Percentiles rank a stretch among this genome's conserved stretches.
These are phyloP conservation scores for Pseudozyma pruni DNA, from an alignment of 1,284 basidiomycete species.

Conservation along the genomic window DNA sequence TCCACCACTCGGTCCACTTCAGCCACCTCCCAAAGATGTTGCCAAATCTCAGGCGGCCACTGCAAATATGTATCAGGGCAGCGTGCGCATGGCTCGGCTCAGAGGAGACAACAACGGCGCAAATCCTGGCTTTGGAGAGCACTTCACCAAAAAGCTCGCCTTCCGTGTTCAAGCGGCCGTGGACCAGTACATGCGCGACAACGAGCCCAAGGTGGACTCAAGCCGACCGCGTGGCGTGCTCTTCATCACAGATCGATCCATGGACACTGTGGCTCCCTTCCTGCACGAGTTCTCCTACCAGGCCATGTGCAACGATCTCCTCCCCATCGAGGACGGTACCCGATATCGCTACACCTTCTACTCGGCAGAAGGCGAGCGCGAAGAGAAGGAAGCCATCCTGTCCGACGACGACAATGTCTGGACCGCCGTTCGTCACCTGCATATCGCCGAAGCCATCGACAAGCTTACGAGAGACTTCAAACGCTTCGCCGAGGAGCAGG, in stretches of 20 bases:
- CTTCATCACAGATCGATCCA: conserved; percentile 92
- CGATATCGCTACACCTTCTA: conserved; percentile 79
- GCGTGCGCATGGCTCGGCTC: conserved; percentile 51
- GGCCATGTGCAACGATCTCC: conserved; percentile 95
- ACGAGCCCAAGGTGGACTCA: conserved; percentile 74
- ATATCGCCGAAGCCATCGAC: conserved; percentile 98
- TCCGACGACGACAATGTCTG: conserved; percentile 89
- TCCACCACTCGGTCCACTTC: conserved; percentile 80
- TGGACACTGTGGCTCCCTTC: conserved; percentile 90
- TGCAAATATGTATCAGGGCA: conserved; percentile 48
- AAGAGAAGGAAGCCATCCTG: conserved; percentile 85
- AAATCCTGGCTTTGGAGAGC: conserved; percentile 35
- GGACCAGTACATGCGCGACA: conserved; percentile 50
- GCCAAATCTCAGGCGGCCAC: conserved; percentile 46
- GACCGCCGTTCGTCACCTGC: conserved; percentile 91
- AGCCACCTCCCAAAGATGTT: conserved; percentile 44
- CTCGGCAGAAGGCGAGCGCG: conserved; percentile 74
- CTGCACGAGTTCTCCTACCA: conserved; percentile 99
- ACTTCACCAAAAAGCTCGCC: conserved; percentile 61
- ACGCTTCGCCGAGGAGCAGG: conserved; percentile 90
- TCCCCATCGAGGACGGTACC: conserved; percentile 82
- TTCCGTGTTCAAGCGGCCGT: conserved; percentile 54
- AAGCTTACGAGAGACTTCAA: conserved; percentile 95
- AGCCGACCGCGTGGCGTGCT: conserved; percentile 81
- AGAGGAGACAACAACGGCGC: conserved; percentile 32